A percentile compares a stretch with the other conserved stretches of the same genome.
These are phyloP conservation scores for Peltaster fructicola DNA, from an alignment of 2,329 filamentous ascomycete species.

Conservation along the genomic window DNA sequence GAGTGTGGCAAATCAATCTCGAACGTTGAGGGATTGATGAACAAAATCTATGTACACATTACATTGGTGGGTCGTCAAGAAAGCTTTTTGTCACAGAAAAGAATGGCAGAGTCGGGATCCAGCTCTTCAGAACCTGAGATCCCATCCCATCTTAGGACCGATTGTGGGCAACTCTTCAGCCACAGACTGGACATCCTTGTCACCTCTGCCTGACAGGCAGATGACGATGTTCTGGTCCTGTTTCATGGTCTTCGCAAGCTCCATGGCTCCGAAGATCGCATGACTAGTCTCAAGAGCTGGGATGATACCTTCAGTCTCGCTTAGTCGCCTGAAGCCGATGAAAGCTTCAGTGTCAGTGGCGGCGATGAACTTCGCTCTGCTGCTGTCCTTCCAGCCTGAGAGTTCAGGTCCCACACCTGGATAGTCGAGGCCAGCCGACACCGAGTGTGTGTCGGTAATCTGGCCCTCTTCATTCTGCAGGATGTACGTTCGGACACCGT, in stretches of 20 bases:
- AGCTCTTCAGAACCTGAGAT: constrained; percentile 32
- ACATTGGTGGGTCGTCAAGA: too few species aligned
- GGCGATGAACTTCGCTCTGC: constrained; percentile 72
- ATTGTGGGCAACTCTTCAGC: constrained; percentile 81
- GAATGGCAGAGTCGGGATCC: too few species aligned
- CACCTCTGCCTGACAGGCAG: constrained; percentile 79
- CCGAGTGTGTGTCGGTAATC: constrained; percentile 86
- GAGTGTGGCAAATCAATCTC: too few species aligned
- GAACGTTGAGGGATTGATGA: too few species aligned
- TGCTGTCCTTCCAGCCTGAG: constrained; percentile 76
- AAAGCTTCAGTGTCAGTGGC: constrained; percentile 88
- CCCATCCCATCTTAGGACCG: constrained; percentile 71
- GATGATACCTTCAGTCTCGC: constrained; percentile 87
- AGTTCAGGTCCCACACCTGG: constrained; percentile 92
- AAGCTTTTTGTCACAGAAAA: too few species aligned
- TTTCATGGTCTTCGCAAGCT: constrained; percentile 82
- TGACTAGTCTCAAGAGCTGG: constrained; percentile 88
- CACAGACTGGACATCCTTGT: constrained; percentile 98
- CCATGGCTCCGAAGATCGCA: constrained; percentile 73
- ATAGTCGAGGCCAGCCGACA: constrained; percentile 92
- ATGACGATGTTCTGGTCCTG: constrained; percentile 84
- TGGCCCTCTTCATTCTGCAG: constrained; percentile 86
- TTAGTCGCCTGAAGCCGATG: constrained; percentile 66
- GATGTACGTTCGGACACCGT: constrained; percentile 91
- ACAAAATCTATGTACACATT: too few species aligned